These are phyloP conservation scores for Colletotrichum tanaceti DNA, from an alignment of 2,329 filamentous ascomycete species.

Conservation along the genomic window DNA sequence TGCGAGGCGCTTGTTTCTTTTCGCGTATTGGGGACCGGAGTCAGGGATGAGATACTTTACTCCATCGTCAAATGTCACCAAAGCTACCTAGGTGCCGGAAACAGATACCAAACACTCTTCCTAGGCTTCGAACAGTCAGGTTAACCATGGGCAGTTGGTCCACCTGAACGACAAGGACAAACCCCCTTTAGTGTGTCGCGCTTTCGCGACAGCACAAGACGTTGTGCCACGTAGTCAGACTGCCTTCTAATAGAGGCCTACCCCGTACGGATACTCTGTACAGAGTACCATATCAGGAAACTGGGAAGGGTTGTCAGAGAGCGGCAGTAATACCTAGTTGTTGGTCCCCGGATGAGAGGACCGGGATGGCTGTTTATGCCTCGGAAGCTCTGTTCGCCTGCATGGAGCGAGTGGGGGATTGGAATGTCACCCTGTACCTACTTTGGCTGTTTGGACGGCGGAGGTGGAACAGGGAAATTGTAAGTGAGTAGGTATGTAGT, in stretches of 20 bases:
- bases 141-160: not conserved
- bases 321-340: not conserved
- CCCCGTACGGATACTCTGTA: not conserved
- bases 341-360: not conserved
- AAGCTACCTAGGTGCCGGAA: not conserved
- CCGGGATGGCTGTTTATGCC: not conserved
- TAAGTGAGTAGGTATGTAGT: no score
- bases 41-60: not conserved
- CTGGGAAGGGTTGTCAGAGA: not conserved
- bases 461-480: not conserved
- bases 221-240: not conserved
- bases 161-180: not conserved
- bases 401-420: not conserved
- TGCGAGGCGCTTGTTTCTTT: not conserved
- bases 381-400: conserved; percentile 17
- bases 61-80: not conserved
- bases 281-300: not conserved
- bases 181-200: conserved; percentile 10
- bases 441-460: not conserved
- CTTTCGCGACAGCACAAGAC: not conserved
- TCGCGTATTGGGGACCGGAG: not conserved
- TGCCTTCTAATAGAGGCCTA: no score
- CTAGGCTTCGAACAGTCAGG: not conserved
- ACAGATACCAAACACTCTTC: conserved; percentile 14
- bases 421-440: not conserved